These are phyloP conservation scores for Sporisorium sorghi DNA, from an alignment of 1,284 basidiomycete species.

Conservation along the genomic window DNA sequence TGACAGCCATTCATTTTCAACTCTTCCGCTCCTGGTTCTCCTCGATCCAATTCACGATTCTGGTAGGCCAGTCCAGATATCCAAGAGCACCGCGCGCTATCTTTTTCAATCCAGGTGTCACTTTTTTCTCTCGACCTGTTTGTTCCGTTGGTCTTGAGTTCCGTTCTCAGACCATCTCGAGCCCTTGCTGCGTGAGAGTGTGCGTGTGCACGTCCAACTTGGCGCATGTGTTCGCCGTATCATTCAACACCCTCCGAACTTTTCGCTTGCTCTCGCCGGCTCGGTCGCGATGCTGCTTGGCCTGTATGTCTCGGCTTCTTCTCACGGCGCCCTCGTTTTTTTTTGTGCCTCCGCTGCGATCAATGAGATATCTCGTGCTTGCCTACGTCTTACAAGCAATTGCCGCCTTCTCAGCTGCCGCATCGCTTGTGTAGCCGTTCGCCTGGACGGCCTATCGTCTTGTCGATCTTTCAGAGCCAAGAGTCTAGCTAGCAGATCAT, in stretches of 20 bases:
- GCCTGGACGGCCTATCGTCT: neutral
- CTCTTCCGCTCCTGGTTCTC: neutral
- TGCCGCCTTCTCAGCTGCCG: neutral
- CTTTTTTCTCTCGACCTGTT: neutral
- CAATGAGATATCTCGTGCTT: constrained; percentile 4
- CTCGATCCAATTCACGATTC: neutral
- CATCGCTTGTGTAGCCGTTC: neutral
- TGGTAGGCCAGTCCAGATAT: neutral
- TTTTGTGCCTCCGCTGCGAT: constrained; percentile 1
- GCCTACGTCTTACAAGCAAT: neutral
- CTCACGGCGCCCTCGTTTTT: constrained; percentile 13
- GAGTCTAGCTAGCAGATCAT: neutral
- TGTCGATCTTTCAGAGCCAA: neutral
- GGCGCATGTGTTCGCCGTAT: neutral
- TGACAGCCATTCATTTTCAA: neutral
- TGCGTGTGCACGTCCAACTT: neutral
- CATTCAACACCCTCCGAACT: constrained; percentile 2
- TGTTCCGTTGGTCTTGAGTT: neutral
- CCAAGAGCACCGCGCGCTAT: neutral
- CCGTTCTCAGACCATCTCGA: constrained; percentile 1
- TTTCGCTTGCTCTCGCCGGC: constrained; percentile 3
- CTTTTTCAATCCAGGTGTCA: constrained; percentile 1
- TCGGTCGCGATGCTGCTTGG: constrained; percentile 10
- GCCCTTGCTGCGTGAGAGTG: too few species aligned
- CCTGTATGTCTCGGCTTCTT: constrained; percentile 34